Conservation (phyloP, 1,139 yeast genomes). For the Scheffersomyces insectosa region DNA sequence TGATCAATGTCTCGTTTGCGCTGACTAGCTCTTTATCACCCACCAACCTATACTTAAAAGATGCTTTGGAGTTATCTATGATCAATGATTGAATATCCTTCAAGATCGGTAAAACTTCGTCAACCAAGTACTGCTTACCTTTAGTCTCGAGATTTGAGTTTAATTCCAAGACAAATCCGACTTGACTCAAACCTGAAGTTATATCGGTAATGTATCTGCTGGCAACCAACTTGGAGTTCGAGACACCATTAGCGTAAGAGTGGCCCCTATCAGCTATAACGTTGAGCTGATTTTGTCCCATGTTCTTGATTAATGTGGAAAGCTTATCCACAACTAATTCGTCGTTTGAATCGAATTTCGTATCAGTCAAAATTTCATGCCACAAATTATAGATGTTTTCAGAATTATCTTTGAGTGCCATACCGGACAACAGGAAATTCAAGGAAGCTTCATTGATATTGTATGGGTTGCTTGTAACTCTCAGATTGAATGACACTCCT, state of each 20-base stretch:
- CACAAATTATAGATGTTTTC: constrained; percentile 62
- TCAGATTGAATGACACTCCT: constrained; percentile 65
- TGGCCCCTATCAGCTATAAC: constrained; percentile 88
- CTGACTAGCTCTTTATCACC: constrained; percentile 49
- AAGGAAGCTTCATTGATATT: constrained; percentile 46
- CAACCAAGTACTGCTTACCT: constrained; percentile 53
- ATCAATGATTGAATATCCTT: constrained; percentile 53
- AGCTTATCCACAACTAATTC: constrained; percentile 67
- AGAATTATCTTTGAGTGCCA: constrained; percentile 70
- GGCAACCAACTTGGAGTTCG: constrained; percentile 64
- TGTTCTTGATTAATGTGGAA: constrained; percentile 66
- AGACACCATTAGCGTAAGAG: constrained; percentile 70
- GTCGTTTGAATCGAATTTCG: constrained; percentile 52
- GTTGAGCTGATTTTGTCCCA: constrained; percentile 78
- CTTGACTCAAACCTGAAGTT: constrained; percentile 73
- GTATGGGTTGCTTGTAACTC: constrained; percentile 57
- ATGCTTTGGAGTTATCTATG: constrained; percentile 26
- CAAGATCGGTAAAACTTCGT: constrained; percentile 64
- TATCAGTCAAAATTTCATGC: constrained; percentile 65
- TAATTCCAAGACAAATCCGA: constrained; percentile 66
- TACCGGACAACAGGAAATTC: constrained; percentile 60
- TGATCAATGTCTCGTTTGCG: constrained; percentile 43
- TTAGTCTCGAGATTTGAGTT: constrained; percentile 47
- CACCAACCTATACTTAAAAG: constrained; percentile 57
- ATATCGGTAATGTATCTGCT: constrained; percentile 62